Percentiles rank a stretch among this genome's conserved stretches.
phyloP scores from a whole-genome alignment of 495 filamentous ascomycete genomes.

The Lophiostoma macrostomum region DNA sequence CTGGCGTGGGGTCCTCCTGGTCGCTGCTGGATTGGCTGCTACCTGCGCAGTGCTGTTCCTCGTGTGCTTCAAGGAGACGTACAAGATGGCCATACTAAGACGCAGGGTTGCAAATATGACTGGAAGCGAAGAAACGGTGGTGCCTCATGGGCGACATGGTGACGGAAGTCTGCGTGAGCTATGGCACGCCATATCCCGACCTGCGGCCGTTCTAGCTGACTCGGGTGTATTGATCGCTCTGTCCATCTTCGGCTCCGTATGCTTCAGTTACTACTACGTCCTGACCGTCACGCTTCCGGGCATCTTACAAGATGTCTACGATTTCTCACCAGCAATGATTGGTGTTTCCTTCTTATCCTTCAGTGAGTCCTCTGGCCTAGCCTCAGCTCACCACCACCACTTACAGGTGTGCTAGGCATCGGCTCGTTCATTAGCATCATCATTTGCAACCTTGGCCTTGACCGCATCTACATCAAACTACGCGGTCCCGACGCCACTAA shows the following conservation, averaged over 20 bases:
- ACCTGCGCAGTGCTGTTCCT: constrained; percentile 30
- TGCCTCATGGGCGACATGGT: background rate
- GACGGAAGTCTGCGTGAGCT: constrained; percentile 17
- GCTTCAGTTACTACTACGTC: constrained; percentile 55
- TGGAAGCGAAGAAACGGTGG: background rate
- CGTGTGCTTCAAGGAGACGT: constrained; percentile 33
- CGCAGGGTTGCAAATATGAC: background rate
- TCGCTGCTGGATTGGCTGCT: constrained; percentile 21
- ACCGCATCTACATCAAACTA: constrained; percentile 53
- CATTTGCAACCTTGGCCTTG: constrained; percentile 41
- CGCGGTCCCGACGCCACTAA: constrained; percentile 36
- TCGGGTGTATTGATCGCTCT: constrained; percentile 50
- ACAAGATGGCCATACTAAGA: constrained; percentile 25
- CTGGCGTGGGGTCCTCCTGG: constrained; percentile 21
- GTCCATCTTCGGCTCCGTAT: constrained; percentile 49
- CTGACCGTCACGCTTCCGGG: constrained; percentile 52
- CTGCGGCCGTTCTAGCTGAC: constrained; percentile 47
- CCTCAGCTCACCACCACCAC: background rate
- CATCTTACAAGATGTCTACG: constrained; percentile 49
- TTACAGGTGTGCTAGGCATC: constrained; percentile 45
- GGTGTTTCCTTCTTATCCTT: constrained; percentile 51
- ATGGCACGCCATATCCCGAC: constrained; percentile 47
- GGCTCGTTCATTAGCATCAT: constrained; percentile 48
- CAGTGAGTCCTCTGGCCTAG: constrained; percentile 44
- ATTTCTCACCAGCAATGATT: constrained; percentile 45